Evolutionary conservation across 768 basidiomycete species (phyloP), one percentile per base, ranked within the genome.

Genomic region (Leccinum rimulosum): DNA sequence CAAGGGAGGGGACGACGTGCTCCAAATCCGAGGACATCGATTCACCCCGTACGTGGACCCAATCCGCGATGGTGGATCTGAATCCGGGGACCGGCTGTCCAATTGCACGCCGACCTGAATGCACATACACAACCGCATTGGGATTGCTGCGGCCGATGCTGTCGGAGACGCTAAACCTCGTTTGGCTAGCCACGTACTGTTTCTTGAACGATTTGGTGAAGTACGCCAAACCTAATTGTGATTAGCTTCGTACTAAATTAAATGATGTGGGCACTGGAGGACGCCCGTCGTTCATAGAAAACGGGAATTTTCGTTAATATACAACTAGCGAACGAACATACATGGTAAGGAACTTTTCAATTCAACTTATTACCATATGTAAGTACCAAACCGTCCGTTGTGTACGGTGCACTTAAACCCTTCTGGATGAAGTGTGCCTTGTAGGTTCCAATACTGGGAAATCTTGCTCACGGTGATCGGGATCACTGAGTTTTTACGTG

Each of bases 401-500:
- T 54, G 14, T 31, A 47, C 62, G 64, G 62, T 62, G 35, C 43
- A 35, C 33, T 49, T 64, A 59, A 43, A 50, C 59, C 67, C 54
- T 57, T 67, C 53, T 14, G 56, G 58, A 62, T 56, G 38, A 27
- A 19, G 53, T 57, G 51, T 59, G 35, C 65, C 64, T 61, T 51
- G 50, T 47, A 54, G 45, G 50, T 63, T 58, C 57, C 57, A 61
- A 40, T 51, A 58, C 58, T 38, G 56, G 58, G 36, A 36, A 57
- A 55, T 60, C 45, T 60, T 31, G 25, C 38, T 47, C 40, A 56
- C 47, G 59, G 58, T 51, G 22, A 52, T 69, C 61, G 57, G 61
- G 36, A 54, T 65, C 61, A 27, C 25, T 25, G 25, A 50, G 35
- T 9, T 27, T 64, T 69, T 69, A 68, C 65, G 67, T 67, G 63